Conservation (phyloP, 2,329 filamentous ascomycete genomes). For the Fusarium sp. region DNA sequence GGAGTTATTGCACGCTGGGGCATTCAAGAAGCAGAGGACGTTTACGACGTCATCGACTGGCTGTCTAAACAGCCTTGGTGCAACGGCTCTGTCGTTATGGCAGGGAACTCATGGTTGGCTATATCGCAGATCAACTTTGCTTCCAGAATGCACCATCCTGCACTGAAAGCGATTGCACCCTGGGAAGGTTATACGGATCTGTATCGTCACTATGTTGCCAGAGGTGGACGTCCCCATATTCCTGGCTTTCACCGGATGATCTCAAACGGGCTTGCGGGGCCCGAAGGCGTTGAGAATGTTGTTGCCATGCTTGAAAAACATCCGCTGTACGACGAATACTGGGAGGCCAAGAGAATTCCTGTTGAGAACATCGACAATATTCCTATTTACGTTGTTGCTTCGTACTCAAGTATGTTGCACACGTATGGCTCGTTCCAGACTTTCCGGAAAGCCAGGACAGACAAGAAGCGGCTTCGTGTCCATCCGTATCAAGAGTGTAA, state of each 20-base stretch:
- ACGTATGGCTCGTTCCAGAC: neutral
- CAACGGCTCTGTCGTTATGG: conserved; percentile 1
- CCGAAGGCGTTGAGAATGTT: neutral
- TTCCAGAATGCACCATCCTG: neutral
- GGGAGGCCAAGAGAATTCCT: neutral
- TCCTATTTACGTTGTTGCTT: neutral
- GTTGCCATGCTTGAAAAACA: neutral
- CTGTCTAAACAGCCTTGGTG: conserved; percentile 14
- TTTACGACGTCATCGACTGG: conserved; percentile 9
- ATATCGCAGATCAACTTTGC: conserved; percentile 13
- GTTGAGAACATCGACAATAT: neutral
- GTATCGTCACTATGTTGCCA: conserved; percentile 34
- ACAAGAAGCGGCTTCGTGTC: neutral
- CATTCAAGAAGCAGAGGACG: conserved; percentile 6
- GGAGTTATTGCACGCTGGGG: conserved; percentile 5
- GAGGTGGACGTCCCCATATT: conserved; percentile 35
- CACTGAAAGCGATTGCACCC: conserved; percentile 17
- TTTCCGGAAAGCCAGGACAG: neutral
- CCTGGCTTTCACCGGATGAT: conserved; percentile 25
- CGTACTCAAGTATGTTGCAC: neutral
- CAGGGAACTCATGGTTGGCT: conserved; percentile 14
- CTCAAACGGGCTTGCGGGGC: neutral
- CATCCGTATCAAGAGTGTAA: neutral
- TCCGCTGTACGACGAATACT: neutral
- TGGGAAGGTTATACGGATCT: conserved; percentile 12